Conservation (phyloP, 805 yeast genomes). For the Hanseniaspora clermontiae region DNA sequence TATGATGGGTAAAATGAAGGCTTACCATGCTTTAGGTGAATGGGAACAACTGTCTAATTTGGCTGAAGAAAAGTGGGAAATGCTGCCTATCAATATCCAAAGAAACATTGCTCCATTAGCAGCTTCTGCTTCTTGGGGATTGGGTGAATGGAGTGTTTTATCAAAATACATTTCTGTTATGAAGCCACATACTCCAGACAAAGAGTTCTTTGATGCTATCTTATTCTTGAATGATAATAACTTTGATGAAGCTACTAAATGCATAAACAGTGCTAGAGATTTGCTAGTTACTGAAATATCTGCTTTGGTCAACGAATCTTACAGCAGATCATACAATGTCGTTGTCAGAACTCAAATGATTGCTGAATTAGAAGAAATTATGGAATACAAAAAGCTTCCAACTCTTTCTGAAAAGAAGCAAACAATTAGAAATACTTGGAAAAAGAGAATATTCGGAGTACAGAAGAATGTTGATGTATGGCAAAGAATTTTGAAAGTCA, state of each 20-base stretch:
- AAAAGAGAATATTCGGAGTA: slow-evolving; percentile 78
- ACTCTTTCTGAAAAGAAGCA: slow-evolving; percentile 68
- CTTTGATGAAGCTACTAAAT: slow-evolving; percentile 65
- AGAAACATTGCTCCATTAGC: slow-evolving; percentile 91
- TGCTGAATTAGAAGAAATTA: slow-evolving; percentile 91
- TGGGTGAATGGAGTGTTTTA: slow-evolving; percentile 94
- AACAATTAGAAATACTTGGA: slow-evolving; percentile 85
- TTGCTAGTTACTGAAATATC: slow-evolving; percentile 83
- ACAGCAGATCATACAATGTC: slow-evolving; percentile 91
- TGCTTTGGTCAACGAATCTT: slow-evolving; percentile 88
- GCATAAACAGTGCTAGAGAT: slow-evolving; percentile 77
- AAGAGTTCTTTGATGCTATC: slow-evolving; percentile 89
- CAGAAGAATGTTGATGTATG: slow-evolving; percentile 97
- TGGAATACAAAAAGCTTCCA: slow-evolving; percentile 73
- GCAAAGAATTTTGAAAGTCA: slow-evolving; percentile 87
- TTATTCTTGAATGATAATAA: slow-evolving; percentile 73
- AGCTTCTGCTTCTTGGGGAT: slow-evolving; percentile 98
- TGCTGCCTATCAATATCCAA: slow-evolving; percentile 56
- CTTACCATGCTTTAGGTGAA: slow-evolving; percentile 95
- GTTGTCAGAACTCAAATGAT: slow-evolving; percentile 95
- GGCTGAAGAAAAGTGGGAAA: slow-evolving; percentile 76
- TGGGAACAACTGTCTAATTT: slow-evolving; percentile 86
- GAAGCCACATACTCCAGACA: slow-evolving; percentile 86
- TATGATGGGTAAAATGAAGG: slow-evolving; percentile 95
- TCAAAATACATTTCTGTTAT: slow-evolving; percentile 79